phyloP scores from a whole-genome alignment of 192 early-diverging fungal species.

The Ambispora gerdemannii region DNA sequence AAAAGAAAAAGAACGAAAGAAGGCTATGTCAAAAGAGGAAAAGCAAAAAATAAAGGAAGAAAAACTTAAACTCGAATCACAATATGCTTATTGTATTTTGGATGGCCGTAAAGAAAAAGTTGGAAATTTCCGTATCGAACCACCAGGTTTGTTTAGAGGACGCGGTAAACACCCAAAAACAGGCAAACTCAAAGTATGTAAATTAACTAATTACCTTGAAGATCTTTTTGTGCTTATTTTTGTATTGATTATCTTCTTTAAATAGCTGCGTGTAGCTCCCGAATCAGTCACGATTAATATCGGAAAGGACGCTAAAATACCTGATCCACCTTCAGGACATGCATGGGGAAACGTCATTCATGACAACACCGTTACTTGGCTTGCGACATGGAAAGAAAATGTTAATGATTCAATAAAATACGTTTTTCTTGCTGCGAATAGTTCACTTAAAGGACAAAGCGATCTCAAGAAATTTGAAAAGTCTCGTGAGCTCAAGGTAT shows the following conservation, averaged over 20 bases:
- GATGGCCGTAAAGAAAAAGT: conserved; percentile 95
- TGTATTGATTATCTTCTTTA: background rate
- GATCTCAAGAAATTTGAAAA: conserved; percentile 97
- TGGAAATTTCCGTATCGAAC: conserved; percentile 96
- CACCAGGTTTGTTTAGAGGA: conserved; percentile 94
- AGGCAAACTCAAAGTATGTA: conserved; percentile 75
- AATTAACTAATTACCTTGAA: background rate
- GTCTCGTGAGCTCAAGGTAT: conserved; percentile 78
- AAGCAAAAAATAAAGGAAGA: conserved; percentile 78
- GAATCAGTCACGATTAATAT: conserved; percentile 96
- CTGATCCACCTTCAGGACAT: conserved; percentile 84
- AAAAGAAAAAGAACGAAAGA: conserved; percentile 72
- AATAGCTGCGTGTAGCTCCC: conserved; percentile 74
- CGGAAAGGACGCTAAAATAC: conserved; percentile 69
- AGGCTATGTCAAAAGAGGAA: conserved; percentile 84
- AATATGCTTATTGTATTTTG: conserved; percentile 69
- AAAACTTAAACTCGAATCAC: conserved; percentile 66
- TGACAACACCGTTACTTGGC: conserved; percentile 92
- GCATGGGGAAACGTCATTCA: conserved; percentile 83
- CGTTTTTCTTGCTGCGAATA: conserved; percentile 89
- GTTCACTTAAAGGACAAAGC: conserved; percentile 93
- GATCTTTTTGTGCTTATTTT: conserved; percentile 21
- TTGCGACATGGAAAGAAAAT: conserved; percentile 98
- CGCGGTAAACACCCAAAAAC: conserved; percentile 96
- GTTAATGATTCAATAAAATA: conserved; percentile 92